Base-by-base conservation (phyloP, 2,329 filamentous ascomycete species). In the Colletotrichum higginsianum region DNA sequence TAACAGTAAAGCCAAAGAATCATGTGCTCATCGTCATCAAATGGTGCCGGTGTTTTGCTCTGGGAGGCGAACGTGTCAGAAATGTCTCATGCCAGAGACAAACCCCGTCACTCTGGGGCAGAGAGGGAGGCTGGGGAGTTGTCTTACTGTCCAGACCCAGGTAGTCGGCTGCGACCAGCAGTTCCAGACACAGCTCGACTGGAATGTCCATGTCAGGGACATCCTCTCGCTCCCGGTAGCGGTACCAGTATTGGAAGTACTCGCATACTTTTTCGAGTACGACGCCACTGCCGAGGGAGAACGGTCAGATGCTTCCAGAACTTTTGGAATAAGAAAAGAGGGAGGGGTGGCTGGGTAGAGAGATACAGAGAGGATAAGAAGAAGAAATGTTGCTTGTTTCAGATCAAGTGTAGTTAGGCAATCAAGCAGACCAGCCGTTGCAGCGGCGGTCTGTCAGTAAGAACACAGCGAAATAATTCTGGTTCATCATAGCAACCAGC, bases 211-310 rank as follows among this genome's bases (percentile, higher is more conserved):
- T 92, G 77, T 96, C 93, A 5, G 92, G 90, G 23, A 95, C 92
- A 76, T 94, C 91, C 75, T 92, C 90, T 75, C 86, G 86, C 75
- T 94, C 88, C 62, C 88, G 87, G 81, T 94, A 88, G 77, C 91
- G 92, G 82, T 94, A 91, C 85, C 93, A 93, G 84, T 95, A 95
- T 79, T 94, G 93, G 73, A 95, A 91, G 82, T 95, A 96, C 82
- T 95, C 92, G 80, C 91, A 93, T 42, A 95, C 91, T 79, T 94
- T 94, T 80, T 95, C 93, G 3, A 96, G 89, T 7, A 95, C 89
- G 64, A 92, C 84, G 74, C 90, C 92, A 81, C 92, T 95, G 21
- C 53, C 67, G 67, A 61, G 26, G 44, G 79, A 30, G 69, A 79
- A 76, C 72, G 73, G 63, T 73, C n/a, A 71, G 64, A 55, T 40